Percentiles rank a stretch among this genome's conserved stretches.
These are phyloP conservation scores for Zymoseptoria pseudotritici DNA, from an alignment of 2,329 filamentous ascomycete species.

Conservation along the genomic window DNA sequence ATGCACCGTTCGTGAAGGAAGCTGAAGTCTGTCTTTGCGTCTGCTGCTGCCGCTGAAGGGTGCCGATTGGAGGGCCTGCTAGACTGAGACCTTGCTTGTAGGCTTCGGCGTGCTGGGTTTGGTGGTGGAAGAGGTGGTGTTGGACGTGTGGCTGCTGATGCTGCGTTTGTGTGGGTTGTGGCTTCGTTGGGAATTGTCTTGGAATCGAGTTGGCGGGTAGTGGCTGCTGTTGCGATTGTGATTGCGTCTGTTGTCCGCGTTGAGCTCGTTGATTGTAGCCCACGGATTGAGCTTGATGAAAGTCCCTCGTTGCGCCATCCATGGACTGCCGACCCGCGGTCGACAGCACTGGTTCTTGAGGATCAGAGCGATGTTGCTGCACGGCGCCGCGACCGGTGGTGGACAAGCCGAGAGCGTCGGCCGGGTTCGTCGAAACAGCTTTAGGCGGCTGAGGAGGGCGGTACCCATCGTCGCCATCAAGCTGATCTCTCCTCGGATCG, in stretches of 20 bases:
- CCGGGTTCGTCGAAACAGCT: conserved; percentile 9
- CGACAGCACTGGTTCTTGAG: background rate
- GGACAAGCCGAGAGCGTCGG: conserved; percentile 13
- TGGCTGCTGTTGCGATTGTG: background rate
- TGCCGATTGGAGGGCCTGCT: conserved; percentile 19
- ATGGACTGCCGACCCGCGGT: background rate
- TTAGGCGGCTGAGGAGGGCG: background rate
- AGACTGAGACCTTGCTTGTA: conserved; percentile 21
- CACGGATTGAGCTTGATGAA: background rate
- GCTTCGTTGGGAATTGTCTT: conserved; percentile 4
- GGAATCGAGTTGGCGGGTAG: conserved; percentile 1
- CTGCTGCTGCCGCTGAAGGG: conserved; percentile 4
- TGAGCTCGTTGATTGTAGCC: background rate
- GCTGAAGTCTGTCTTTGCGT: conserved; percentile 1
- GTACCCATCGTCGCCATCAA: conserved; percentile 6
- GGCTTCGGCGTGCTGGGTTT: conserved; percentile 1
- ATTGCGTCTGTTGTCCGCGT: background rate
- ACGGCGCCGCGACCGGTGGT: conserved; percentile 11
- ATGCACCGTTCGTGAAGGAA: background rate
- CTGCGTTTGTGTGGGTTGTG: background rate
- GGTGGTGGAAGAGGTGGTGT: conserved; percentile 1
- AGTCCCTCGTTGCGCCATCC: background rate
- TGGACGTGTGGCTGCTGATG: background rate
- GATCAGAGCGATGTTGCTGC: background rate
- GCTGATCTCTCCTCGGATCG: conserved; percentile 1